Percentiles rank a stretch among this genome's conserved stretches.
Conservation (phyloP, 139 green algal genomes). For the Micromonas commoda region DNA sequence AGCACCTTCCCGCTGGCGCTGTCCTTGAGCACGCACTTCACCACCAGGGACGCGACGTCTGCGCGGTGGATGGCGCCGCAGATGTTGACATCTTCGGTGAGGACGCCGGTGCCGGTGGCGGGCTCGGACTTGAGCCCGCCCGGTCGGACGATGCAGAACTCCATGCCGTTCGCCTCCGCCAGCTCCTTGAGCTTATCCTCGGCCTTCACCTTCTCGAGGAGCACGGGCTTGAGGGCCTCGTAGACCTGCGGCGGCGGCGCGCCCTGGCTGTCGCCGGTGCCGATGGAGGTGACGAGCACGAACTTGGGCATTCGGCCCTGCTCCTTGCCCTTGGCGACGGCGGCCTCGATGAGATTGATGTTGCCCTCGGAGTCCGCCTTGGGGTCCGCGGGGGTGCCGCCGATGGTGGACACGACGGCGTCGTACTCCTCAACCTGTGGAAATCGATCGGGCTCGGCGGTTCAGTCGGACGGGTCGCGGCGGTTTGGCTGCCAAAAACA, state of each 20-base stretch:
- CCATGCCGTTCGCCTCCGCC: slow-evolving; percentile 50
- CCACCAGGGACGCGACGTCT: slow-evolving; percentile 78
- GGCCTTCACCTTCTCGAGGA: slow-evolving; percentile 94
- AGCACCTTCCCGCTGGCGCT: slow-evolving; percentile 69
- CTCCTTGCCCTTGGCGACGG: slow-evolving; percentile 51
- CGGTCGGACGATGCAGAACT: slow-evolving; percentile 83
- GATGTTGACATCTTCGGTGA: slow-evolving; percentile 73
- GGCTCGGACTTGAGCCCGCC: slow-evolving; percentile 83
- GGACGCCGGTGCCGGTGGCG: slow-evolving; percentile 65
- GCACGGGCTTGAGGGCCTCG: slow-evolving; percentile 80
- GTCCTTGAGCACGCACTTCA: slow-evolving; percentile 65
- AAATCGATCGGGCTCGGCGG: no score
- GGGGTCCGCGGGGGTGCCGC: slow-evolving; percentile 68
- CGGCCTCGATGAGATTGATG: slow-evolving; percentile 94
- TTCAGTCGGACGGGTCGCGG: no score
- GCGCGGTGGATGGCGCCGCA: slow-evolving; percentile 76
- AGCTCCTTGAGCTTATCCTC: slow-evolving; percentile 75
- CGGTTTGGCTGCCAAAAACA: no score
- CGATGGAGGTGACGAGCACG: slow-evolving; percentile 92
- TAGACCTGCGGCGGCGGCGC: slow-evolving; percentile 70
- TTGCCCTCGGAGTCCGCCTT: slow-evolving; percentile 78
- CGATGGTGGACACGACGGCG: slow-evolving; percentile 83
- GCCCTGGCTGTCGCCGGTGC: slow-evolving; percentile 72
- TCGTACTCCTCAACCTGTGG: slow-evolving; percentile 76
- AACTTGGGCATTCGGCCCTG: slow-evolving; percentile 84